Percentiles rank a stretch among this genome's conserved stretches.
Evolutionary conservation across 1,139 yeast genomes (phyloP).

Genomic region (Blastobotrys petasosporus): DNA sequence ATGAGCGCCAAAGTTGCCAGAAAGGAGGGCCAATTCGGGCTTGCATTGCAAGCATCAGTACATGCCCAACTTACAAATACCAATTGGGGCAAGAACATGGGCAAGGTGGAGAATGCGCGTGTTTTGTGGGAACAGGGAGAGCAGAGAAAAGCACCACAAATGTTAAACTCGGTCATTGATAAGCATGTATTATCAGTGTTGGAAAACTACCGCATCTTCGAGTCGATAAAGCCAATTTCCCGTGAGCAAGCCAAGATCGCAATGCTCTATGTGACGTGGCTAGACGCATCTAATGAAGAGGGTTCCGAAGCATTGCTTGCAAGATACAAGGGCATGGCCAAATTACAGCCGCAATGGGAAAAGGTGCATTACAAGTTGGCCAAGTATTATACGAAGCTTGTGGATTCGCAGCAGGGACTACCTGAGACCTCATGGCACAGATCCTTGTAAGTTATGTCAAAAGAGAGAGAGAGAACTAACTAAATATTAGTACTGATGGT

Average conservation of each 20-base stretch:
- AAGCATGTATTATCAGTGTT: conserved; percentile 20
- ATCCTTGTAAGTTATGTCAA: conserved; percentile 23
- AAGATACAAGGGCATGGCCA: conserved; percentile 58
- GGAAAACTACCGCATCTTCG: conserved; percentile 8
- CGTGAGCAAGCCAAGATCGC: conserved; percentile 35
- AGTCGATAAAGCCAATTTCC: conserved; percentile 13
- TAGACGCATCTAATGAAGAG: conserved; percentile 80
- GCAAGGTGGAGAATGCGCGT: conserved; percentile 76
- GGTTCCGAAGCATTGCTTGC: conserved; percentile 66
- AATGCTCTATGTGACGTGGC: conserved; percentile 80
- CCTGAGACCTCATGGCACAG: conserved; percentile 33
- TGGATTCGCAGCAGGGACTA: conserved; percentile 52
- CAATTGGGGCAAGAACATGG: conserved; percentile 33
- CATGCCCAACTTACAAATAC: conserved; percentile 50
- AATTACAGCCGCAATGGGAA: conserved; percentile 61
- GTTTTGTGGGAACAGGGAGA: conserved; percentile 89
- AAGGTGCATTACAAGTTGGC: conserved; percentile 79
- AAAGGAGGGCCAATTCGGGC: conserved; percentile 60
- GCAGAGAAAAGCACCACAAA: conserved; percentile 74
- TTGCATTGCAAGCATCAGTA: conserved; percentile 69
- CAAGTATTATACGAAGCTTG: conserved; percentile 66
- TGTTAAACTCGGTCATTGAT: conserved; percentile 45
- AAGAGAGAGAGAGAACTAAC: background rate
- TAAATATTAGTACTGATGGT: conserved; percentile 42
- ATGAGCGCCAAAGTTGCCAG: conserved; percentile 63